These are phyloP conservation scores for Pseudogymnoascus sp. DNA, from an alignment of 2,329 filamentous ascomycete genomes.

Conservation along the genomic window DNA sequence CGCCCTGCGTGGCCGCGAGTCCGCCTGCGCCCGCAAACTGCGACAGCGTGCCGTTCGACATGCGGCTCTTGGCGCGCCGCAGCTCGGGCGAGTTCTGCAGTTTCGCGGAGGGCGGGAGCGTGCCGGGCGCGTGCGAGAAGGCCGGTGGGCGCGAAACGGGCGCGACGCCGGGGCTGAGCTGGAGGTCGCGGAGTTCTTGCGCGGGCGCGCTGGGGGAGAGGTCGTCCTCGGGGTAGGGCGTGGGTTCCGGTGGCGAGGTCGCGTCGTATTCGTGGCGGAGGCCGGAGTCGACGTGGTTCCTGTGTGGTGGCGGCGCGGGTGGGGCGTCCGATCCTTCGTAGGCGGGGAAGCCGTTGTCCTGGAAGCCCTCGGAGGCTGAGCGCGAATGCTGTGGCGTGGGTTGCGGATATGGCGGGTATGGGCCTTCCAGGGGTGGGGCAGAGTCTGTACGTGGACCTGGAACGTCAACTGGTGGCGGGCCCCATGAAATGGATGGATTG, in stretches of 20 bases:
- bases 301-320: conserved; percentile 24
- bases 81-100: conserved; percentile 72
- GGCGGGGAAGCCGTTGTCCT: conserved; percentile 14
- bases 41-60: conserved; percentile 73
- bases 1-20: conserved; percentile 27
- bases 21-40: conserved; percentile 69
- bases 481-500: conserved; percentile 39
- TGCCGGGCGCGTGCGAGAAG: conserved; percentile 68
- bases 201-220: conserved; percentile 41
- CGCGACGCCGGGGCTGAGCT: conserved; percentile 50
- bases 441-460: conserved; percentile 40
- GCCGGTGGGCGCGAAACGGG: conserved; percentile 72
- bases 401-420: background rate
- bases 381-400: conserved; percentile 12
- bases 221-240: conserved; percentile 36
- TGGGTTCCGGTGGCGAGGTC: background rate
- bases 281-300: background rate
- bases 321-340: conserved; percentile 24
- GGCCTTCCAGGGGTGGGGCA: conserved; percentile 33
- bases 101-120: conserved; percentile 55
- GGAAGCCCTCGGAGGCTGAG: conserved; percentile 28
- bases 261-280: background rate
- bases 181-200: conserved; percentile 48
- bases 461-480: conserved; percentile 16
- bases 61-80: conserved; percentile 71